Evolutionary conservation across 805 yeast genomes (phyloP), one percentile per base, ranked within the genome.

Genomic region (Hagleromyces aurorensis): DNA sequence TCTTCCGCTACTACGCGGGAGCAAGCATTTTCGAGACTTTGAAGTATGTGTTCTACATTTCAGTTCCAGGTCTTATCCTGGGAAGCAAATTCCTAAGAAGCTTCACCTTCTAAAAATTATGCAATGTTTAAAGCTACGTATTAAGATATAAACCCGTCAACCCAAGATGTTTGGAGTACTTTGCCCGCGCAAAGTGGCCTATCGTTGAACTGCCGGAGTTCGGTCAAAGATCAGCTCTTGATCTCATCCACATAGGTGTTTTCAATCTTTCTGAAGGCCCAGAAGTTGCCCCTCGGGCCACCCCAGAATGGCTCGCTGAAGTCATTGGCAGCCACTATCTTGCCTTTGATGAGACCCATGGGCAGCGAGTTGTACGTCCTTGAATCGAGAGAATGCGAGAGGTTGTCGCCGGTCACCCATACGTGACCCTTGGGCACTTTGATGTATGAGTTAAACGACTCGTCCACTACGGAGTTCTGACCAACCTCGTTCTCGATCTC

Each of bases 401-500:
- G 57, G 50, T 91, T 91, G 50, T 91, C 99, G 2, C 99, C 99
- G 0, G 96, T 85, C 3, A 87, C 78, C 97, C 97, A 91, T 27
- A 84, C 82, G 57, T 91, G 98, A 3, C 98, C 98, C 42, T 77
- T 73, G 1, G 98, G 98, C 0, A 91, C 87, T 33, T 62, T 65
- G 6, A 89, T 75, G 53, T 65, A 84, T 33, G 72, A 69, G 25
- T 59, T 39, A 28, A 52, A 55, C 12, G 46, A 40, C 4, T 50
- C 54, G 15, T 41, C 37, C 3, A 25, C 29, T 17, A 30, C 33
- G 2, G 23, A 16, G n/a, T 31, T 34, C 11, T 32, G 37, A 16
- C 32, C 37, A 4, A 35, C 35, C 10, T 30, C 28, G 6, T 17
- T 34, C 13, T 24, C 40, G 6, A 16, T 16, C 3, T 31, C 36